Percentiles rank a stretch among this genome's conserved stretches.
phyloP scores from a whole-genome alignment of 2,329 filamentous ascomycete genomes.

The Didymella glomerata region DNA sequence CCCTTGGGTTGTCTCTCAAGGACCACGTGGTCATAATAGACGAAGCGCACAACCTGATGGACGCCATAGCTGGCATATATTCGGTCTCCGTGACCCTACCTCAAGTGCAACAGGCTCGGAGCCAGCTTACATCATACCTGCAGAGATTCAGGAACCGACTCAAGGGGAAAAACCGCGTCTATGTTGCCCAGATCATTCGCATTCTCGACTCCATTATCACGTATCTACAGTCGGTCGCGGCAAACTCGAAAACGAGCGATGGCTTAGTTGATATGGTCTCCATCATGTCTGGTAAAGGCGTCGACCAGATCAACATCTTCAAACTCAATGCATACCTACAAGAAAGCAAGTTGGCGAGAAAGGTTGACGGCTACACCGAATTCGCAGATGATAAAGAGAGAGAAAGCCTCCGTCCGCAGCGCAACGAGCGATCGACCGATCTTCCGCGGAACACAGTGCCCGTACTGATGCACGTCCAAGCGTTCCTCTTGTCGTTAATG shows the following conservation, averaged over 20 bases:
- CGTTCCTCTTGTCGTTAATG: slow-evolving; percentile 80
- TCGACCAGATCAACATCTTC: slow-evolving; percentile 94
- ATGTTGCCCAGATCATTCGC: slow-evolving; percentile 85
- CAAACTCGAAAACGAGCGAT: slow-evolving; percentile 58
- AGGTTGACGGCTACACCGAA: slow-evolving; percentile 87
- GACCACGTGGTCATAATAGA: slow-evolving; percentile 94
- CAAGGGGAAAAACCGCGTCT: slow-evolving; percentile 89
- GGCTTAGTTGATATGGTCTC: slow-evolving; percentile 75
- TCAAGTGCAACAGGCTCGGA: slow-evolving; percentile 76
- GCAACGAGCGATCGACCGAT: slow-evolving; percentile 9
- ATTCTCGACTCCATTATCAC: slow-evolving; percentile 79
- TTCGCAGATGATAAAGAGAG: slow-evolving; percentile 63
- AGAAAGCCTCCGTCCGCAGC: slow-evolving; percentile 19
- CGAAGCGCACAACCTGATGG: slow-evolving; percentile 97
- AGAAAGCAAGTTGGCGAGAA: slow-evolving; percentile 90
- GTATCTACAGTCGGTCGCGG: slow-evolving; percentile 67
- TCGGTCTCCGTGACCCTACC: slow-evolving; percentile 77
- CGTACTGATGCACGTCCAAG: slow-evolving; percentile 69
- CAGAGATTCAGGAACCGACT: slow-evolving; percentile 87
- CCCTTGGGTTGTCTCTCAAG: slow-evolving; percentile 84
- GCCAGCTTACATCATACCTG: slow-evolving; percentile 82
- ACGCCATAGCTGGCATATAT: slow-evolving; percentile 87
- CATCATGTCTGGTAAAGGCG: slow-evolving; percentile 81
- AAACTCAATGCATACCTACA: slow-evolving; percentile 88
- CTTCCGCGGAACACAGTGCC: slow-evolving; percentile 54